These are phyloP conservation scores for Penicillium flavigenum DNA, from an alignment of 495 filamentous ascomycete species.

Conservation along the genomic window DNA sequence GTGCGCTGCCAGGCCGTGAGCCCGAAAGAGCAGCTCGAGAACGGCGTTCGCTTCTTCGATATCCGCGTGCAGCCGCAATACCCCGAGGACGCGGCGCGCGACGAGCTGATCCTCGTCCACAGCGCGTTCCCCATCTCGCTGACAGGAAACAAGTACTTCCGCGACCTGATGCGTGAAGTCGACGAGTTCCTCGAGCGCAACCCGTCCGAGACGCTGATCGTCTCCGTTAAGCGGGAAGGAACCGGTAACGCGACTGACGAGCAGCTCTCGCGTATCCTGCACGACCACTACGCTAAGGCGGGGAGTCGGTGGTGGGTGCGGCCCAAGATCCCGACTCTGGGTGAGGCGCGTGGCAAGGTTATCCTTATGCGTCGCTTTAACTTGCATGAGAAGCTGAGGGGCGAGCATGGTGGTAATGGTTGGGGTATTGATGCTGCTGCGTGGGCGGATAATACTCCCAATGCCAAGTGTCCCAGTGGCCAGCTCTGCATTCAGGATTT, in stretches of 20 bases:
- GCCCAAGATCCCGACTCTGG: constrained; percentile 76
- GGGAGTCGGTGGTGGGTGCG: constrained; percentile 73
- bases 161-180: constrained; percentile 64
- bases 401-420: constrained; percentile 61
- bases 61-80: constrained; percentile 70
- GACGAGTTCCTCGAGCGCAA: constrained; percentile 74
- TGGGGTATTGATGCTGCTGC: constrained; percentile 77
- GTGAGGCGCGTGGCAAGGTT: constrained; percentile 77
- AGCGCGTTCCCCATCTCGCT: constrained; percentile 76
- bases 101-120: constrained; percentile 67
- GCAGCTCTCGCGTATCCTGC: constrained; percentile 69
- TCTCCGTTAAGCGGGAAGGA: constrained; percentile 91
- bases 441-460: constrained; percentile 88
- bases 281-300: constrained; percentile 65
- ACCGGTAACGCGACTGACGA: constrained; percentile 76
- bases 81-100: constrained; percentile 53
- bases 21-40: constrained; percentile 73
- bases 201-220: constrained; percentile 77
- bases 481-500: constrained; percentile 90
- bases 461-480: constrained; percentile 69
- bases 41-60: constrained; percentile 94
- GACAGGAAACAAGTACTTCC: constrained; percentile 71
- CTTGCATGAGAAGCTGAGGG: constrained; percentile 58
- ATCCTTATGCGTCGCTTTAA: constrained; percentile 81
- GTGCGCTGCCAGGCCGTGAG: constrained; percentile 89